Conservation (phyloP, 108 stramenopile genomes). For the Epithemia pelagica region DNA sequence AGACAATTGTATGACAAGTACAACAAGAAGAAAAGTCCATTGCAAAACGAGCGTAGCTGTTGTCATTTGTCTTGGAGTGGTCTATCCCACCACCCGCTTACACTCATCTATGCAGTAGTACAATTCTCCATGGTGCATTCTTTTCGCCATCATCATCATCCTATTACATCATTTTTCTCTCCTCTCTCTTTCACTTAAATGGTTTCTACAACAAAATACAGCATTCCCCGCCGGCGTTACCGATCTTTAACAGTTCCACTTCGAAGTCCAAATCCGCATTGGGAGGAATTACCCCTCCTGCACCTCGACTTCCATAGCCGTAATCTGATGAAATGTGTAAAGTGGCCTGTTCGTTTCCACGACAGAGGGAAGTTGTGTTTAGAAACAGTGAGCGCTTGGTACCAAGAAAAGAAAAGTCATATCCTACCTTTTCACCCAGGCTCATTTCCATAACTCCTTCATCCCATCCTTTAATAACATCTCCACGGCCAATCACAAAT, state of each 20-base stretch:
- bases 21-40: too few relatives aligned
- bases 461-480: conserved; percentile 75
- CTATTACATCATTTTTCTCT: too few relatives aligned
- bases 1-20: too few relatives aligned
- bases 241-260: conserved; percentile 64
- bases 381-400: background rate
- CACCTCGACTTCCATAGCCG: conserved; percentile 83
- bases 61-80: too few relatives aligned
- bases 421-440: conserved; percentile 56
- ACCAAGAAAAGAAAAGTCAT: too few relatives aligned
- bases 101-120: too few relatives aligned
- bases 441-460: conserved; percentile 57
- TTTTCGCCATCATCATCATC: too few relatives aligned
- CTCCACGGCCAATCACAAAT: conserved; percentile 52
- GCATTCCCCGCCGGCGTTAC: conserved; percentile 33
- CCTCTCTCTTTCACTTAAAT: too few relatives aligned
- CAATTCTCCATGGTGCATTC: too few relatives aligned
- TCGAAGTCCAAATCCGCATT: conserved; percentile 81
- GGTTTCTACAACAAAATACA: too few relatives aligned
- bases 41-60: too few relatives aligned
- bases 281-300: conserved; percentile 85
- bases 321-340: conserved; percentile 74
- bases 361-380: background rate
- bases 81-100: too few relatives aligned
- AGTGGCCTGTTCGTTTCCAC: conserved; percentile 18